phyloP scores from a whole-genome alignment of 345 rosid species.

The Melaleuca alternifolia region DNA sequence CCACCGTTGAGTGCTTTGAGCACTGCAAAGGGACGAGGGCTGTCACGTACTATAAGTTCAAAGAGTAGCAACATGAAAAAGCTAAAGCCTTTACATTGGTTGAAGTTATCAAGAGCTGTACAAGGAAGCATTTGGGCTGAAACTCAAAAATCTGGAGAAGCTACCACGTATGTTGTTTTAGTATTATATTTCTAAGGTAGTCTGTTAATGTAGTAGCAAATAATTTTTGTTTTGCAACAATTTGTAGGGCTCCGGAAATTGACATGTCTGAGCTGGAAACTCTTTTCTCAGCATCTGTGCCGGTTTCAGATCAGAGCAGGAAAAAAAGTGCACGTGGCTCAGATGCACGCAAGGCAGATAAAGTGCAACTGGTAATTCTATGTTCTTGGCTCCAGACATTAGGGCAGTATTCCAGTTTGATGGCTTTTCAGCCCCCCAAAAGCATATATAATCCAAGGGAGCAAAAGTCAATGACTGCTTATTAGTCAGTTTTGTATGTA shows the following conservation, averaged over 20 bases:
- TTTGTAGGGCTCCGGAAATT: conserved; percentile 81
- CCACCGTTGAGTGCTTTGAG: conserved; percentile 45
- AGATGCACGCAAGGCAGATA: conserved; percentile 62
- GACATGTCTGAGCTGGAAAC: conserved; percentile 90
- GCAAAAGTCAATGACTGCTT: not conserved
- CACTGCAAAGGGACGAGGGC: conserved; percentile 41
- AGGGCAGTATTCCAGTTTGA: not conserved
- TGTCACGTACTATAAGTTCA: conserved; percentile 51
- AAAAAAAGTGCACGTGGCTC: conserved; percentile 29
- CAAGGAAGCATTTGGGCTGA: conserved; percentile 99
- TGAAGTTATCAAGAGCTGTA: conserved; percentile 85
- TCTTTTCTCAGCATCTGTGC: conserved; percentile 74
- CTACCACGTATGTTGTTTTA: conserved; percentile 49
- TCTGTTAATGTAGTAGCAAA: not conserved
- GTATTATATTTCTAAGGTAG: not conserved
- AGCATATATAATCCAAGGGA: not conserved
- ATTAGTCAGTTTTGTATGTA: not conserved
- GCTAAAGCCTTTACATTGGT: conserved; percentile 95
- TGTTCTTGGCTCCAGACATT: not conserved
- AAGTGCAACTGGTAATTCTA: conserved; percentile 76
- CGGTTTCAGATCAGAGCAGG: conserved; percentile 34
- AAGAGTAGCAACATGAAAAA: conserved; percentile 56
- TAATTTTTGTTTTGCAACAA: not conserved
- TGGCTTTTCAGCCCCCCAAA: not conserved
- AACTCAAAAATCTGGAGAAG: conserved; percentile 78